Percentiles rank a stretch among this genome's conserved stretches.
These are phyloP conservation scores for Blastobotrys proliferans DNA, from an alignment of 1,139 yeast genomes.

Conservation along the genomic window DNA sequence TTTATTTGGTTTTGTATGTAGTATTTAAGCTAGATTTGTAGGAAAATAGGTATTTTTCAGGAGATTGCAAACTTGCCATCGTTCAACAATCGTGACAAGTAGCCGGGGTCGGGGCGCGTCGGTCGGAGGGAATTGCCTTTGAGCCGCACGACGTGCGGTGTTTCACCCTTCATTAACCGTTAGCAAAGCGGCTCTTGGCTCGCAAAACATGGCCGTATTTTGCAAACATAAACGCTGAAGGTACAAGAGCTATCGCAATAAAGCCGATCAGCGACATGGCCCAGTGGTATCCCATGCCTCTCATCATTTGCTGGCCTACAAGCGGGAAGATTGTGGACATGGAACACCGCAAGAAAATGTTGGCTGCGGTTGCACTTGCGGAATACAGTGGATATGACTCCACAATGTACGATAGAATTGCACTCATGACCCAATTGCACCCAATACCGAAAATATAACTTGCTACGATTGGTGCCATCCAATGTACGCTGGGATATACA, in stretches of 20 bases:
- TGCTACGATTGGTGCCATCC: constrained; percentile 67
- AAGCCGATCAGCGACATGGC: constrained; percentile 10
- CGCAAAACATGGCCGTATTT: constrained; percentile 21
- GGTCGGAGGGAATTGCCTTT: too few relatives aligned
- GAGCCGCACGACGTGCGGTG: too few relatives aligned
- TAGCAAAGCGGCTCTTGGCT: too few relatives aligned
- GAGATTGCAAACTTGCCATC: too few relatives aligned
- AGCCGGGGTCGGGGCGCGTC: too few relatives aligned
- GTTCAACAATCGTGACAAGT: too few relatives aligned
- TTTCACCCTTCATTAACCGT: too few relatives aligned
- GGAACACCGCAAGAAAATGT: constrained; percentile 30
- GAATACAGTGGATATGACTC: constrained; percentile 9
- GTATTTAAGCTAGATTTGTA: too few relatives aligned
- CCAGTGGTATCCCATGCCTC: constrained; percentile 43
- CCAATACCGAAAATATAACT: constrained; percentile 13
- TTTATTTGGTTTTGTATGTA: too few relatives aligned
- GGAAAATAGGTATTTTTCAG: too few relatives aligned
- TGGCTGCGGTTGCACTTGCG: constrained; percentile 14
- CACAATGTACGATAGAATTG: constrained; percentile 12
- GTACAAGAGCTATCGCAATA: constrained; percentile 3
- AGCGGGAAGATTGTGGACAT: constrained; percentile 67
- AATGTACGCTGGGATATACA: constrained; percentile 60
- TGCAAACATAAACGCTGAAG: constrained; percentile 8
- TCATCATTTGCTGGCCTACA: constrained; percentile 58
- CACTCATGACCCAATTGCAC: constrained; percentile 9